phyloP scores from a whole-genome alignment of 768 basidiomycete species.

The Bullera alba region DNA sequence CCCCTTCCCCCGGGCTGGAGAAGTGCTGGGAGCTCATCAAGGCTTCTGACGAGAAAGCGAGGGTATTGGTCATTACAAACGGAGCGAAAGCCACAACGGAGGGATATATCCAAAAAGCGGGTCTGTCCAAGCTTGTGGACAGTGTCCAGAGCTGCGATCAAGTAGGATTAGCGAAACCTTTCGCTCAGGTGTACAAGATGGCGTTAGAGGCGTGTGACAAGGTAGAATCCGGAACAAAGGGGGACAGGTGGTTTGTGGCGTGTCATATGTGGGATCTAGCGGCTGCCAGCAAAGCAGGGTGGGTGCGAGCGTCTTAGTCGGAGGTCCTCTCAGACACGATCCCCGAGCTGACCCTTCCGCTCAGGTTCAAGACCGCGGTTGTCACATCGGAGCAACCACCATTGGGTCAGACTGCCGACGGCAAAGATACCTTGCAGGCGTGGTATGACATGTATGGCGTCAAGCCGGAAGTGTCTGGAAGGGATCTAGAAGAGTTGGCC shows the following conservation, averaged over 20 bases:
- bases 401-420: conserved; percentile 1
- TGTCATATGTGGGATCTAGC: conserved; percentile 26
- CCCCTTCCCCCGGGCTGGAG: conserved; percentile 9
- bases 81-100: conserved; percentile 21
- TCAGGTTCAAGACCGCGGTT: conserved; percentile 25
- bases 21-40: conserved; percentile 6
- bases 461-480: conserved; percentile 21
- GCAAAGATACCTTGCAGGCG: conserved; percentile 1
- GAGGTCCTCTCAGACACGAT: too few relatives aligned
- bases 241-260: conserved; percentile 30
- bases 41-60: conserved; percentile 1
- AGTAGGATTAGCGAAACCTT: conserved; percentile 22
- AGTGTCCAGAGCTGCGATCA: conserved; percentile 24
- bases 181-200: conserved; percentile 16
- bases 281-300: conserved; percentile 28
- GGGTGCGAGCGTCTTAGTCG: background rate
- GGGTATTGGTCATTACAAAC: conserved; percentile 23
- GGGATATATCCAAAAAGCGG: conserved; percentile 14
- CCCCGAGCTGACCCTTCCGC: background rate
- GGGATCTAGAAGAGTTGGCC: conserved; percentile 15
- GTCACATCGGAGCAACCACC: conserved; percentile 17
- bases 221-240: background rate
- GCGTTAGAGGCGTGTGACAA: conserved; percentile 9
- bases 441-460: conserved; percentile 23
- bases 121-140: conserved; percentile 8